These are phyloP conservation scores for Aspergillus transmontanensis DNA, from an alignment of 2,329 filamentous ascomycete genomes.

Conservation along the genomic window DNA sequence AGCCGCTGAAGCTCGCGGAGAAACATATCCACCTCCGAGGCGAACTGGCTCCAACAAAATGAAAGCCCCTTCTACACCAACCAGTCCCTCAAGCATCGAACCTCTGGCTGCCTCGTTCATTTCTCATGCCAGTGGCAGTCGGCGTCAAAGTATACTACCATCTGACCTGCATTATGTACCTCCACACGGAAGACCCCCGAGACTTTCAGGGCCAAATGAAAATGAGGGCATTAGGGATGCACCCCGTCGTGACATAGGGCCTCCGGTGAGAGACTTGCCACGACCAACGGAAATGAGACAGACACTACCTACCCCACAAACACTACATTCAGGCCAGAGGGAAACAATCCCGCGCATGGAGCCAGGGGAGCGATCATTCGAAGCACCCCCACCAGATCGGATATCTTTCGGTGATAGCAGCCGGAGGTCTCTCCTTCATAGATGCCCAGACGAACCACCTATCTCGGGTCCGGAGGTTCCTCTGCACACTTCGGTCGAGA, in stretches of 20 bases:
- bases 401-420: slow-evolving; percentile 28
- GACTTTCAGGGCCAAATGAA: slow-evolving; percentile 16
- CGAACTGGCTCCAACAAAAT: slow-evolving; percentile 28
- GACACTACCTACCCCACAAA: slow-evolving; percentile 33
- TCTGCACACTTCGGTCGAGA: slow-evolving; percentile 22
- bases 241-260: slow-evolving; percentile 22
- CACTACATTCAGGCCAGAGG: slow-evolving; percentile 32
- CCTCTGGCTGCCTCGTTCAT: slow-evolving; percentile 23
- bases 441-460: slow-evolving; percentile 25
- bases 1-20: slow-evolving; percentile 41
- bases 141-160: slow-evolving; percentile 18
- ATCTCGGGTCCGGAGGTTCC: slow-evolving; percentile 23
- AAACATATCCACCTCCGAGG: slow-evolving; percentile 41
- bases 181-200: slow-evolving; percentile 17
- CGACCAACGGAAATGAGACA: slow-evolving; percentile 30
- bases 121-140: slow-evolving; percentile 18
- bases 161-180: slow-evolving; percentile 26
- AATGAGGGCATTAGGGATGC: slow-evolving; percentile 26
- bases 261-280: slow-evolving; percentile 31
- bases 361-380: slow-evolving; percentile 26
- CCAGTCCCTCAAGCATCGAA: slow-evolving; percentile 32
- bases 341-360: slow-evolving; percentile 30
- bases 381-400: slow-evolving; percentile 25
- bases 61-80: slow-evolving; percentile 33
- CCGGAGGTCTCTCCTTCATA: slow-evolving; percentile 28